Base-by-base conservation (phyloP, 176 grass and related monocot species). In the Ensete glaucum region DNA sequence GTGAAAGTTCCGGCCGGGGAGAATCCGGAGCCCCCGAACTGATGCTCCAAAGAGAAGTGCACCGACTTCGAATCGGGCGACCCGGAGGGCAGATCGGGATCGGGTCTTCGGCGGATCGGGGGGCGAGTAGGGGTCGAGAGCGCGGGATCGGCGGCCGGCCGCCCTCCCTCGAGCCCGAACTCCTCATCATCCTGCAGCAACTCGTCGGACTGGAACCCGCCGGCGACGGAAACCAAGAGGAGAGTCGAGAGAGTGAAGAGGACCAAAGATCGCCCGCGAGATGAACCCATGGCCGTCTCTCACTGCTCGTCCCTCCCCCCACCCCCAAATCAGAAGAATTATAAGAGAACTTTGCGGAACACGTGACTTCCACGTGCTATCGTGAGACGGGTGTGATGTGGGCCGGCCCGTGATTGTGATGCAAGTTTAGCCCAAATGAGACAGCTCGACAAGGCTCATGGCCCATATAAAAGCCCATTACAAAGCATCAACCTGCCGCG, bases 41-140 rank as follows among this genome's bases (percentile, higher is more conserved):
- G 78, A 68, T 98, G 94, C 76, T 98, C 94, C 53, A 98, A 88
- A 21, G 85, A 34, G 73, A 98, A 93, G 73, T 98, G 94, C 50
- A 91, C 56, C 11, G 86, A 69, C 79, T 89, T 98, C 57, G 94
- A 91, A 69, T 93, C 90, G 1, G 78, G 59, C 0, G 82, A 25
- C 1, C 81, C 26, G 48, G 79, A 64, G 19, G 78, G 10, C 0
- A 79, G 58, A 17, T 87, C 85, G 19, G 69, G 77, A 72, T 98
- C 88, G 8, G 82, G 62, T 34, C 83, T 81, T 64, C 85, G 79
- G 50, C 90, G 88, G 71, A 64, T 53, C 82, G 78, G 80, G 76
- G 60, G 9, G 78, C 69, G 49, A 67, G 51, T 9, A 9, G 69
- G 43, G 77, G 54, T 11, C 49, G 52, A 55, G 53, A n/a, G 52